Conservation (phyloP, 768 basidiomycete genomes). For the Pleurotus ostreatus region DNA sequence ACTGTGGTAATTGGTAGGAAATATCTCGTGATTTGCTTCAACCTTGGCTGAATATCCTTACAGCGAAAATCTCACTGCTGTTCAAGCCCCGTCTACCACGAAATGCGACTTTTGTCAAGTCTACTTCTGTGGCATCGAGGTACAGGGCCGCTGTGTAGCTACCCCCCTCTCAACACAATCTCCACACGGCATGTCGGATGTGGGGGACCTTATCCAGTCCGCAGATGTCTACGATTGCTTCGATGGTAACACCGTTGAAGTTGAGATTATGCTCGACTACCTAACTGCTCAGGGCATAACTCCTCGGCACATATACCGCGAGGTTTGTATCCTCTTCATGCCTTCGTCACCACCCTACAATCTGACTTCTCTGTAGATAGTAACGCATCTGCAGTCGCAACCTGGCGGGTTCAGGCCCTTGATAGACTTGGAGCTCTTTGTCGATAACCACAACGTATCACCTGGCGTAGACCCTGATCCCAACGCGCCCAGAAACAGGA, state of each 20-base stretch:
- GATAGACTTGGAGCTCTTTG: slow-evolving; percentile 67
- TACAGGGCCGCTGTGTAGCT: slow-evolving; percentile 71
- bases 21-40: background rate
- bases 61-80: slow-evolving; percentile 73
- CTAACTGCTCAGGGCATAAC: slow-evolving; percentile 55
- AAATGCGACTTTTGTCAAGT: slow-evolving; percentile 83
- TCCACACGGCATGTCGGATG: slow-evolving; percentile 62
- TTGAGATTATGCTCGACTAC: slow-evolving; percentile 83
- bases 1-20: slow-evolving; percentile 77
- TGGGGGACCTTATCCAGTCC: slow-evolving; percentile 76
- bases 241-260: slow-evolving; percentile 72
- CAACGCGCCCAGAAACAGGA: slow-evolving; percentile 51
- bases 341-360: background rate
- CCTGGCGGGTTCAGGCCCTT: slow-evolving; percentile 62
- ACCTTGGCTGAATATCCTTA: background rate
- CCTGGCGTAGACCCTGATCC: slow-evolving; percentile 54
- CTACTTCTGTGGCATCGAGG: slow-evolving; percentile 77
- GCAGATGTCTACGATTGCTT: slow-evolving; percentile 79
- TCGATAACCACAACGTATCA: slow-evolving; percentile 58
- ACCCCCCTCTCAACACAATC: slow-evolving; percentile 53
- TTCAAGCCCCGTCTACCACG: slow-evolving; percentile 71
- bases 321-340: slow-evolving; percentile 42
- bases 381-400: slow-evolving; percentile 53
- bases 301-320: slow-evolving; percentile 73
- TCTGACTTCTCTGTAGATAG: slow-evolving; percentile 41